Base-by-base conservation (phyloP, 768 basidiomycete species). In the Leccinum boreale region DNA sequence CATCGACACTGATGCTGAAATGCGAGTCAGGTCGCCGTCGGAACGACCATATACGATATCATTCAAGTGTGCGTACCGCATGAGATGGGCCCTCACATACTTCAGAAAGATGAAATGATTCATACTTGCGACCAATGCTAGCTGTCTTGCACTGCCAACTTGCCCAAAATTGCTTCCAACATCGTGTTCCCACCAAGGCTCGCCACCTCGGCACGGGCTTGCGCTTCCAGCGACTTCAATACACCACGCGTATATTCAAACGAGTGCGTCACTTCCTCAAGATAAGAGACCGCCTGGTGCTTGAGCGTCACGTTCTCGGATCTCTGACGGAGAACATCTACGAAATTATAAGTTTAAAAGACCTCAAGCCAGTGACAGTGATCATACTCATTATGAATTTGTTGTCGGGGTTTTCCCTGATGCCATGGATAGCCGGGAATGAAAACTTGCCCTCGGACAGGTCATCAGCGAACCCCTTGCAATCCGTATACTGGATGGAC, bases 361-460 rank as follows among this genome's bases (percentile, higher is more conserved):
- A 50, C 17, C 33, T 44, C 9, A 50, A 52, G 56, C 33, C 1
- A 42, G 39, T 23, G 21, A 45, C 14, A 23, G 17, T 52, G 21
- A 52, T 76, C 88, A 60, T 63, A 95, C 94, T 95, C 53, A 97
- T 78, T 31, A 98, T 80, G 71, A 89, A 88, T 35, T 85, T 81
- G 71, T 92, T 93, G 1, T 85, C 80, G 6, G 76, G 79, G 67
- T 94, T 85, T 7, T 89, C 82, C 33, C 89, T 86, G 49, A 98
- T 87, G 17, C 90, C 86, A 70, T 98, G 96, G 1, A 98, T 87
- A 44, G 97, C 80, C 0, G 94, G 95, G 74, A 98, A 98, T 5
- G 92, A 95, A 77, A 98, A 98, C 72, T 98, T 98, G 5, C 96
- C 96, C 74, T 98, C 96, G 0, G 92, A 89, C 12, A 98, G 78